Base-by-base conservation (phyloP, 2,329 filamentous ascomycete species). In the Aureobasidium melanogenum region DNA sequence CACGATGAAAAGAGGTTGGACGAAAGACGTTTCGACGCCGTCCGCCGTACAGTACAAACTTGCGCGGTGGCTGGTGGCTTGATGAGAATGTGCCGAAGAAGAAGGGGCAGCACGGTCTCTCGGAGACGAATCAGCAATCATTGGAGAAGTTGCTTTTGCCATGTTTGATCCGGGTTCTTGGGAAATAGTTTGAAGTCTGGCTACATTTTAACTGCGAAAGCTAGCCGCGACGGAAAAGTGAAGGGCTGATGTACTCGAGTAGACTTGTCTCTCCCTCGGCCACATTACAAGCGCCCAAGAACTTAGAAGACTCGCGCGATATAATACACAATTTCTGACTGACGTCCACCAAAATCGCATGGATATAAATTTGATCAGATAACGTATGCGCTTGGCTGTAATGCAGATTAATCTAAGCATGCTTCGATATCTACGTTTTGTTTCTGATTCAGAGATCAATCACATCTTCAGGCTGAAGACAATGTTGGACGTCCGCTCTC, bases 351-450 rank as follows among this genome's bases (percentile, higher is more conserved):
- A 17, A 51, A 9, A 15, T 38, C 9, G 24, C 9, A 12, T 51
- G 48, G 2, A 10, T 10, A 24, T 7, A 10, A 32, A n/a, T n/a
- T n/a, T n/a, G n/a, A n/a, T n/a, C n/a, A n/a, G n/a, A n/a, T n/a
- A n/a, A n/a, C n/a, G n/a, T n/a, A n/a, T n/a, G n/a, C n/a, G 34
- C 14, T 15, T 38, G 24, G 12, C n/a, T 34, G n/a, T 30, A 47
- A 38, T 26, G 32, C 7, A 57, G 30, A 36, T 47, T 19, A 10
- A 41, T n/a, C 24, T 19, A 41, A 32, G 17, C 41, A 57, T 57
- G 39, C 41, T 57, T 57, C 54, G 41, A 57, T 57, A 46, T 57
- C 41, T 57, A 57, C 54, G 54, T 47, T 57, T 8, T 38, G 41
- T 46, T 26, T 19, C 41, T 38, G 19, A 26, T 36, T 56, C 52